These are phyloP conservation scores for Theileria orientalis DNA, from an alignment of 169 alveolate genomes.

Conservation along the genomic window DNA sequence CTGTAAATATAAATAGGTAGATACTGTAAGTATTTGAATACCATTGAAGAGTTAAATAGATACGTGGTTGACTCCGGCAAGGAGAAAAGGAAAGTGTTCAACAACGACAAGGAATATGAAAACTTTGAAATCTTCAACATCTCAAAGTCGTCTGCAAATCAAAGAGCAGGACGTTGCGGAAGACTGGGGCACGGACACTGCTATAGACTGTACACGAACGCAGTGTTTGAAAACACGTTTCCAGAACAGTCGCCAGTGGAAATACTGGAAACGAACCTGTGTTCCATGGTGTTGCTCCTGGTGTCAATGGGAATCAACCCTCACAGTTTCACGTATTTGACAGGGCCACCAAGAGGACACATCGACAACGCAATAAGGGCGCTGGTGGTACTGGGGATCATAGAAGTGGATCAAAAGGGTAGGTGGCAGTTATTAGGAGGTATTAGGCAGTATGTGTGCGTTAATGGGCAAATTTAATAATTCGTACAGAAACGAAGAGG, in stretches of 20 bases:
- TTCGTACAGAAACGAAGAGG: constrained; percentile 7
- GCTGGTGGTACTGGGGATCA: constrained; percentile 33
- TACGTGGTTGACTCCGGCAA: constrained; percentile 96
- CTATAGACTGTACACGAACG: constrained; percentile 91
- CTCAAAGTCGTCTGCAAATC: constrained; percentile 90
- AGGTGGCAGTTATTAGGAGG: neutral
- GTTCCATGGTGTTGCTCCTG: constrained; percentile 14
- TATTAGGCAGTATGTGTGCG: constrained; percentile 17
- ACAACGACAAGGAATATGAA: constrained; percentile 83
- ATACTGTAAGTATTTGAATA: too few species aligned
- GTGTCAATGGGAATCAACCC: constrained; percentile 42
- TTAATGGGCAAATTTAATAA: constrained; percentile 17
- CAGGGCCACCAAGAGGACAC: constrained; percentile 45
- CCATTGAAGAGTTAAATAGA: too few species aligned
- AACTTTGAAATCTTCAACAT: constrained; percentile 86
- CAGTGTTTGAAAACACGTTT: constrained; percentile 74
- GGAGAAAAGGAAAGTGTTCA: constrained; percentile 88
- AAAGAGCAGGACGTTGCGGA: constrained; percentile 99
- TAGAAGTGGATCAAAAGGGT: constrained; percentile 4
- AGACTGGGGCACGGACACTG: constrained; percentile 98
- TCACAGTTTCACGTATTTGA: constrained; percentile 45
- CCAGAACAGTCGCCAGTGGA: constrained; percentile 46
- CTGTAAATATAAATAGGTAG: too few species aligned
- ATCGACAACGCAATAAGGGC: constrained; percentile 33
- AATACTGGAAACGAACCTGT: constrained; percentile 46